These are phyloP conservation scores for Pseudozyma sp. DNA, from an alignment of 1,284 basidiomycete genomes.

Conservation along the genomic window DNA sequence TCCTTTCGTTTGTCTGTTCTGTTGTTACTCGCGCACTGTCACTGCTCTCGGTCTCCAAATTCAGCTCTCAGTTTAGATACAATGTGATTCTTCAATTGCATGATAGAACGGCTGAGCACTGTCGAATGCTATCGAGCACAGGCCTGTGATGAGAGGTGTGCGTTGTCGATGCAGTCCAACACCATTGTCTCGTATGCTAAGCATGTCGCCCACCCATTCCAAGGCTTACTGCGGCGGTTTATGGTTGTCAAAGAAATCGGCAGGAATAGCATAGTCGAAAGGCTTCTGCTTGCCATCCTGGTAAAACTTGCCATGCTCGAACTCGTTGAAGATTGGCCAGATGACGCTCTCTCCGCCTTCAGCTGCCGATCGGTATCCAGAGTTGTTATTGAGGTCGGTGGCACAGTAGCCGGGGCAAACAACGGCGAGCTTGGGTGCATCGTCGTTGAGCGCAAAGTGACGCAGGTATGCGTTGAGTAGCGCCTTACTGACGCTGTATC, in stretches of 20 bases:
- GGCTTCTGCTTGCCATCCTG: conserved; percentile 10
- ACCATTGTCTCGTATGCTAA: too few species aligned
- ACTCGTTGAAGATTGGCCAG: conserved; percentile 26
- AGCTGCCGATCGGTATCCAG: conserved; percentile 8
- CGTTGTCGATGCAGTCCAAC: too few species aligned
- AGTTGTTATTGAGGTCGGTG: conserved; percentile 13
- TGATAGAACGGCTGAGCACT: too few species aligned
- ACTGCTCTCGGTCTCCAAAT: too few species aligned
- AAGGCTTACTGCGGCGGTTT: neutral
- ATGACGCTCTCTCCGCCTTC: conserved; percentile 21
- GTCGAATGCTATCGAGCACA: too few species aligned
- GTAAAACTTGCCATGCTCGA: conserved; percentile 14
- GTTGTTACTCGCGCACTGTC: too few species aligned
- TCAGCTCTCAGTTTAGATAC: too few species aligned
- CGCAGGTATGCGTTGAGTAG: conserved; percentile 15
- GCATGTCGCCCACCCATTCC: too few species aligned
- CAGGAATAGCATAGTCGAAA: neutral
- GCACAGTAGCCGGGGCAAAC: conserved; percentile 28
- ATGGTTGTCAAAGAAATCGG: neutral
- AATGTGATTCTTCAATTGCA: too few species aligned
- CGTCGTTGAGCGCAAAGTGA: conserved; percentile 3
- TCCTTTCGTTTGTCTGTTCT: too few species aligned
- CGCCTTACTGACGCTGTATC: conserved; percentile 17
- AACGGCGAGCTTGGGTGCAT: neutral
- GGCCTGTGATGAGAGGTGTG: too few species aligned